Conservation (phyloP, 306 rosid species). For the Leucaena leucocephala region DNA sequence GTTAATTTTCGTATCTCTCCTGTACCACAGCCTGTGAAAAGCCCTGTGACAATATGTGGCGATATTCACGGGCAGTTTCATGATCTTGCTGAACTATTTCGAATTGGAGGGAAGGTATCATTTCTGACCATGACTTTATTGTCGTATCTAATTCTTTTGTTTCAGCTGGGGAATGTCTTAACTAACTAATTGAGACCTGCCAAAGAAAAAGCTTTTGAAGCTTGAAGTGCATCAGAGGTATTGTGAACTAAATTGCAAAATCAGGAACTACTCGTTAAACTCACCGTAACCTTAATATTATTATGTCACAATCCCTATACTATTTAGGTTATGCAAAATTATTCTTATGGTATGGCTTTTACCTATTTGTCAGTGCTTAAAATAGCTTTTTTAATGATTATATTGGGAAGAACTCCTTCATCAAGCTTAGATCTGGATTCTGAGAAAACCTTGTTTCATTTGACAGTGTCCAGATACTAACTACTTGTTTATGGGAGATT, state of each 20-base stretch:
- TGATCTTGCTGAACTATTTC: conserved; percentile 98
- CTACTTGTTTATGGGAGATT: conserved; percentile 99
- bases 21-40: conserved; percentile 90
- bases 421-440: conserved; percentile 14
- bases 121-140: conserved; percentile 44
- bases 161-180: conserved; percentile 53
- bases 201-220: conserved; percentile 47
- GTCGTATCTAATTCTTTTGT: conserved; percentile 42
- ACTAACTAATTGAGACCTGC: conserved; percentile 53
- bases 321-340: conserved; percentile 27
- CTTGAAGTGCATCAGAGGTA: conserved; percentile 51
- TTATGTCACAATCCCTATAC: conserved; percentile 1
- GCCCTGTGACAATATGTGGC: conserved; percentile 99
- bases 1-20: conserved; percentile 37
- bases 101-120: conserved; percentile 98
- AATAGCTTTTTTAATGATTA: conserved; percentile 14
- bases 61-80: conserved; percentile 99
- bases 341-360: conserved; percentile 12
- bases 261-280: conserved; percentile 39
- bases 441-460: conserved; percentile 35
- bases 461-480: conserved; percentile 98
- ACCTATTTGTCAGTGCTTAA: conserved; percentile 23
- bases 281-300: conserved; percentile 26
- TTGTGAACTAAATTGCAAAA: conserved; percentile 43
- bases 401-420: neutral